A percentile compares a stretch with the other conserved stretches of the same genome.
phyloP scores from a whole-genome alignment of 345 rosid genomes.

The Brassica carinata region DNA sequence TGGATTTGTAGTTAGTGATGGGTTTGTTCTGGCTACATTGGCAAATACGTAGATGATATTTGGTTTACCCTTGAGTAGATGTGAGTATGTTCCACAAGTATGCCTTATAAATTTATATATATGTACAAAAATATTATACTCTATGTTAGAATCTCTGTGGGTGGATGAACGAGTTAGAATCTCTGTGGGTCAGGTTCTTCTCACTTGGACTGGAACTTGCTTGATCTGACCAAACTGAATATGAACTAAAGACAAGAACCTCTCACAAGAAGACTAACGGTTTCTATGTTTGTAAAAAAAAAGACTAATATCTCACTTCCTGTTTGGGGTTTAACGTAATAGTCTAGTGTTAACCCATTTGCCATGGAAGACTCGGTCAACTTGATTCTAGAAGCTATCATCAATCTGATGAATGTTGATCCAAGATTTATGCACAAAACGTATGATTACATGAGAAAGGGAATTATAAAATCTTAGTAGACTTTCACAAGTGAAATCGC shows the following conservation, averaged over 20 bases:
- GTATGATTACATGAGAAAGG: slow-evolving; percentile 2
- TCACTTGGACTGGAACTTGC: too few species aligned
- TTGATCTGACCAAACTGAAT: slow-evolving; percentile 47
- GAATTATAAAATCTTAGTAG: background rate
- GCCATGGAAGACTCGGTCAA: background rate
- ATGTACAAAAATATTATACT: too few species aligned
- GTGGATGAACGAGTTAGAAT: too few species aligned
- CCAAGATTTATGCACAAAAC: slow-evolving; percentile 29
- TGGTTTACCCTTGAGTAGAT: too few species aligned
- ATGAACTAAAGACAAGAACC: slow-evolving; percentile 44
- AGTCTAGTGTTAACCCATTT: background rate
- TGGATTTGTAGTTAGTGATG: too few species aligned
- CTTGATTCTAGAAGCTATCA: background rate
- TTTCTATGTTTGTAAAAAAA: slow-evolving; percentile 16
- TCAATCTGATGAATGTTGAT: background rate
- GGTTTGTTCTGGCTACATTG: too few species aligned
- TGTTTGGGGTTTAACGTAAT: background rate
- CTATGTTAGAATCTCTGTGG: too few species aligned
- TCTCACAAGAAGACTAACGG: slow-evolving; percentile 12
- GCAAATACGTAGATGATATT: too few species aligned
- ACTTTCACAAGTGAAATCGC: slow-evolving; percentile 6
- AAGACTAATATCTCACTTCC: slow-evolving; percentile 4
- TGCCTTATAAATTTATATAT: too few species aligned
- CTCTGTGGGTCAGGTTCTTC: too few species aligned
- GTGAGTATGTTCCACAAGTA: too few species aligned